Conservation (phyloP, 2,329 filamentous ascomycete species). For the Nigrograna mackinnonii region DNA sequence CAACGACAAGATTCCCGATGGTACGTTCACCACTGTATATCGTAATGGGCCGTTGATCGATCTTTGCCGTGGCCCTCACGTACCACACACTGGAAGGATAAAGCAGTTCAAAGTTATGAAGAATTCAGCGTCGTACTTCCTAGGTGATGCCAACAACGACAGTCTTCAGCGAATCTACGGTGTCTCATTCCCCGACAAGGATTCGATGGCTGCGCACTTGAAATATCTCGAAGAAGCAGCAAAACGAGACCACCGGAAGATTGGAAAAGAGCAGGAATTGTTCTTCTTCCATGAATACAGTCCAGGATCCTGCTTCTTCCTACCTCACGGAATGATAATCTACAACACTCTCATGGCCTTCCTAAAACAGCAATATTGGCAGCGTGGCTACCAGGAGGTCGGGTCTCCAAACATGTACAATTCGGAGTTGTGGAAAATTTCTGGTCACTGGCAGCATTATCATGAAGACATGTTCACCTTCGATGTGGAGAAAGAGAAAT, state of each 20-base stretch:
- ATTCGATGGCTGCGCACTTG: slow-evolving; percentile 88
- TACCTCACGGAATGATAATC: slow-evolving; percentile 90
- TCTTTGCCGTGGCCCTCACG: slow-evolving; percentile 92
- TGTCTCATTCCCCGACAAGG: slow-evolving; percentile 96
- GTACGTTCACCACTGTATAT: slow-evolving; percentile 91
- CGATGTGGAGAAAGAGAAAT: slow-evolving; percentile 78
- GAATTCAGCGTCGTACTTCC: slow-evolving; percentile 85
- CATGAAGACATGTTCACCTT: slow-evolving; percentile 96
- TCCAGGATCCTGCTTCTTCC: slow-evolving; percentile 90
- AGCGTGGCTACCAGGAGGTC: slow-evolving; percentile 92
- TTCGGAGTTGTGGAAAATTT: slow-evolving; percentile 88
- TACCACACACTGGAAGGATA: slow-evolving; percentile 89
- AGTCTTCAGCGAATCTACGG: slow-evolving; percentile 96
- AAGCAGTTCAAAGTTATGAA: slow-evolving; percentile 95
- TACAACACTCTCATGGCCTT: slow-evolving; percentile 87
- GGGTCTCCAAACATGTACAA: slow-evolving; percentile 98
- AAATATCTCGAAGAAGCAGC: slow-evolving; percentile 97
- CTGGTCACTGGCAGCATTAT: slow-evolving; percentile 91
- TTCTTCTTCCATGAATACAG: slow-evolving; percentile 96
- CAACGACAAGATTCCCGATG: slow-evolving; percentile 85
- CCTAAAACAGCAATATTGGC: slow-evolving; percentile 86
- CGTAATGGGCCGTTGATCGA: slow-evolving; percentile 93
- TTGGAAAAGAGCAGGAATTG: slow-evolving; percentile 93
- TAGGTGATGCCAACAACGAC: slow-evolving; percentile 91
- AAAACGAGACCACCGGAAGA: slow-evolving; percentile 91